Evolutionary conservation across 169 alveolate species (phyloP).

Genomic region (Plasmodium gallinaceum): DNA sequence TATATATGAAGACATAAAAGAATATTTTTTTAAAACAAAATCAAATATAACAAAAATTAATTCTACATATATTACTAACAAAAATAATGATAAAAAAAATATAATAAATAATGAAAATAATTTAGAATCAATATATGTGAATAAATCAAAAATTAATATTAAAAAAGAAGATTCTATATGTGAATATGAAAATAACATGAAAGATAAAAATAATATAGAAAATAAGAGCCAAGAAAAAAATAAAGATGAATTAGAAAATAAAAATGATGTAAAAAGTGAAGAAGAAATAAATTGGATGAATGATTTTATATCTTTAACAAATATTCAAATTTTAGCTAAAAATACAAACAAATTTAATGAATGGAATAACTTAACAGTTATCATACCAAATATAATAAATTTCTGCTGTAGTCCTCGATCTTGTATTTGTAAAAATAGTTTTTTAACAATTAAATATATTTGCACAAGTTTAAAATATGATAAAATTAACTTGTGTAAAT

Average conservation of each 20-base stretch:
- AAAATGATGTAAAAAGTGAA: neutral
- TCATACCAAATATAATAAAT: constrained; percentile 34
- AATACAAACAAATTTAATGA: constrained; percentile 6
- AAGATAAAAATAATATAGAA: neutral
- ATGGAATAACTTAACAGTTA: constrained; percentile 30
- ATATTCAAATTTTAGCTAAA: constrained; percentile 42
- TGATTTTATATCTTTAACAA: constrained; percentile 34
- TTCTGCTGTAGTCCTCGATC: constrained; percentile 53
- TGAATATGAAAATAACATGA: neutral
- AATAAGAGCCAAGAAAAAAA: neutral
- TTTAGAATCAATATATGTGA: neutral
- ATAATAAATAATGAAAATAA: too few species aligned
- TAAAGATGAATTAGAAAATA: neutral
- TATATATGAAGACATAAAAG: constrained; percentile 49
- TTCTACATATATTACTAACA: too few species aligned
- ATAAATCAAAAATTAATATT: neutral
- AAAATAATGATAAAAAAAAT: too few species aligned
- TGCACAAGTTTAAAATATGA: constrained; percentile 37
- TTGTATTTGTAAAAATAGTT: constrained; percentile 55
- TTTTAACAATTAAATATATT: constrained; percentile 51
- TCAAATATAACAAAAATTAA: constrained; percentile 6
- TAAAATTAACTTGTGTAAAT: constrained; percentile 15
- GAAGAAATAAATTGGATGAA: constrained; percentile 31
- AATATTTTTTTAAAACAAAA: constrained; percentile 22
- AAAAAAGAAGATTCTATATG: neutral